phyloP scores from a whole-genome alignment of 495 filamentous ascomycete species.

The Penicillium macrosclerotiorum region DNA sequence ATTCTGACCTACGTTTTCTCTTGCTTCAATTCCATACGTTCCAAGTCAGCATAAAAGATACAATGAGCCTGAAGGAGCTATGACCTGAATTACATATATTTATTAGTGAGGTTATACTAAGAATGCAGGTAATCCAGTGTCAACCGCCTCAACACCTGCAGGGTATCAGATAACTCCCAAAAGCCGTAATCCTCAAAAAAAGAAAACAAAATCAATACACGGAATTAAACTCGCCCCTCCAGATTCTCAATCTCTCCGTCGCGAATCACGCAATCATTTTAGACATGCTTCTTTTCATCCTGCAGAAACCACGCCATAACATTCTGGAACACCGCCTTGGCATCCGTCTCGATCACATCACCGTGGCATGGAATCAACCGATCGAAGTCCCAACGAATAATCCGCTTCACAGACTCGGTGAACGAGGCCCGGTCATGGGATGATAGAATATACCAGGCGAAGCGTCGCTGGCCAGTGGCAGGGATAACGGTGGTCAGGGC shows the following conservation, averaged over 20 bases:
- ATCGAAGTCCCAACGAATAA: conserved; percentile 81
- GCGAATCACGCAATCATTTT: conserved; percentile 1
- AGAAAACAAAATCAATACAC: neutral
- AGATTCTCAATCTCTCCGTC: neutral
- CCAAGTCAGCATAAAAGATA: too few species aligned
- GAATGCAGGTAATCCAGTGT: too few species aligned
- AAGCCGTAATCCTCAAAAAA: too few species aligned
- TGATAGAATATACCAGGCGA: conserved; percentile 77
- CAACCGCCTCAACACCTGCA: too few species aligned
- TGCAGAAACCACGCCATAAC: conserved; percentile 84
- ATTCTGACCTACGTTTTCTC: too few species aligned
- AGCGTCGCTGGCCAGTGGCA: conserved; percentile 73
- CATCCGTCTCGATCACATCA: conserved; percentile 77
- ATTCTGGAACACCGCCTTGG: conserved; percentile 74
- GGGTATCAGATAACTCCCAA: conserved; percentile 2
- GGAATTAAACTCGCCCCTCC: neutral
- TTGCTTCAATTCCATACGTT: too few species aligned
- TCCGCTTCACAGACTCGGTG: conserved; percentile 62
- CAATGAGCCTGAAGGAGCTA: too few species aligned
- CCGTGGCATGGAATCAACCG: conserved; percentile 91
- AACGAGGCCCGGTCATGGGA: conserved; percentile 63
- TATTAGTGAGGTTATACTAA: too few species aligned
- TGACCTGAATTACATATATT: too few species aligned
- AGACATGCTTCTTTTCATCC: conserved; percentile 40
- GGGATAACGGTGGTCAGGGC: conserved; percentile 56